Evolutionary conservation across 805 yeast species (phyloP).

Genomic region (Starmerella tilneyi): DNA sequence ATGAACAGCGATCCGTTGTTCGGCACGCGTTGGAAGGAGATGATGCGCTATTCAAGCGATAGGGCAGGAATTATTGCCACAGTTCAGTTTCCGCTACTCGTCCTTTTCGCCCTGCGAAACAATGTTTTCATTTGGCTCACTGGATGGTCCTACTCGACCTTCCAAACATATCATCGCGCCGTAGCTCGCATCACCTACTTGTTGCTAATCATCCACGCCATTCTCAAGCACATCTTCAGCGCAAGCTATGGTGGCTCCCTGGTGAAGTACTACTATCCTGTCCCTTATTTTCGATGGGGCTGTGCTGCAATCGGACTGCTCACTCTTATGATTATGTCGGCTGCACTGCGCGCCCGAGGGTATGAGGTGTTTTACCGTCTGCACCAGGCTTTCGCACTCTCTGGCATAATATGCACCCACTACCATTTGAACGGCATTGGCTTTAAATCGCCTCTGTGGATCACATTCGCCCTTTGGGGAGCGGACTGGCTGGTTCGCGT

Average conservation of each 20-base stretch:
- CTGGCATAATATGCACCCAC: constrained; percentile 48
- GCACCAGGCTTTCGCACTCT: constrained; percentile 46
- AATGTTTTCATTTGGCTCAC: constrained; percentile 51
- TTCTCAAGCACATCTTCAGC: constrained; percentile 40
- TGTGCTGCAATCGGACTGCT: constrained; percentile 31
- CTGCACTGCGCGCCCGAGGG: constrained; percentile 39
- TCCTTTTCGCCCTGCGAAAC: constrained; percentile 54
- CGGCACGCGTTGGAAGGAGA: constrained; percentile 30
- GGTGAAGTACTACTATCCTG: constrained; percentile 29
- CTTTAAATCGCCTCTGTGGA: constrained; percentile 45
- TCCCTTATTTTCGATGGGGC: constrained; percentile 32
- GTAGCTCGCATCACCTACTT: constrained; percentile 38
- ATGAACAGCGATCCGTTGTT: constrained; percentile 34
- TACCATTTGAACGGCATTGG: constrained; percentile 44
- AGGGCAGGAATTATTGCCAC: constrained; percentile 44
- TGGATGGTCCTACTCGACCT: constrained; percentile 47
- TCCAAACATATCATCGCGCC: constrained; percentile 50
- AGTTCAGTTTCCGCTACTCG: constrained; percentile 42
- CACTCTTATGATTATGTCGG: constrained; percentile 38
- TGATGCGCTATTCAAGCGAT: constrained; percentile 40
- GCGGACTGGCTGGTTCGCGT: constrained; percentile 53
- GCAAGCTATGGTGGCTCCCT: constrained; percentile 31
- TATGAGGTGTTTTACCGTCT: constrained; percentile 48
- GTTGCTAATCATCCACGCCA: constrained; percentile 40
- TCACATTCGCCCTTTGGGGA: constrained; percentile 54